These are phyloP conservation scores for Cyphellophora europaea DNA, from an alignment of 2,329 filamentous ascomycete species.

Conservation along the genomic window DNA sequence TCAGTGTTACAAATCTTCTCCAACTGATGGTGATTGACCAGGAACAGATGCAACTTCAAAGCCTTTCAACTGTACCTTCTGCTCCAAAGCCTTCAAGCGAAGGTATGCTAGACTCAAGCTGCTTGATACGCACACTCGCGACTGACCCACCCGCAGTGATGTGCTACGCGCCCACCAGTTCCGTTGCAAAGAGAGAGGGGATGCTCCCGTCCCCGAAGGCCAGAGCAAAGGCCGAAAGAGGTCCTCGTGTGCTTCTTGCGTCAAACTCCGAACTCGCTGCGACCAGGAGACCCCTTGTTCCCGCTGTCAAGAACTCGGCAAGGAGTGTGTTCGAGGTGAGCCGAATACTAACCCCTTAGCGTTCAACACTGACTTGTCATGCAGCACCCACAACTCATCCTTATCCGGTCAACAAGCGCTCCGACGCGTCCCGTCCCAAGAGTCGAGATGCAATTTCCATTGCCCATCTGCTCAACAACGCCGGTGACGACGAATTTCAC, in stretches of 20 bases:
- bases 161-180: conserved; percentile 16
- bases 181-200: conserved; percentile 15
- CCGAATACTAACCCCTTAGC: conserved; percentile 6
- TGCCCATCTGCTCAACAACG: conserved; percentile 12
- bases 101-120: conserved; percentile 5
- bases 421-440: conserved; percentile 5
- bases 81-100: conserved; percentile 16
- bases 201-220: conserved; percentile 13
- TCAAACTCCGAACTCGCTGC: conserved; percentile 15
- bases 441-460: conserved; percentile 15
- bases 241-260: conserved; percentile 15
- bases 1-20: conserved; percentile 3
- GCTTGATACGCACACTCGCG: neutral
- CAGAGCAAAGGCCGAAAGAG: conserved; percentile 16
- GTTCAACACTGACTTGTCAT: neutral
- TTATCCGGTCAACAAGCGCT: conserved; percentile 3
- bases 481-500: conserved; percentile 10
- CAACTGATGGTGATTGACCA: conserved; percentile 1
- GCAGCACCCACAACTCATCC: neutral
- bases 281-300: conserved; percentile 14
- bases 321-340: conserved; percentile 15
- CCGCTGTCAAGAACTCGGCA: conserved; percentile 14
- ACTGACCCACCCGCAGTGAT: conserved; percentile 7
- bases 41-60: conserved; percentile 11
- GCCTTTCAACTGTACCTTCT: conserved; percentile 14